These are phyloP conservation scores for Symbiodinium natans DNA, from an alignment of 73 alveolate genomes.

Conservation along the genomic window DNA sequence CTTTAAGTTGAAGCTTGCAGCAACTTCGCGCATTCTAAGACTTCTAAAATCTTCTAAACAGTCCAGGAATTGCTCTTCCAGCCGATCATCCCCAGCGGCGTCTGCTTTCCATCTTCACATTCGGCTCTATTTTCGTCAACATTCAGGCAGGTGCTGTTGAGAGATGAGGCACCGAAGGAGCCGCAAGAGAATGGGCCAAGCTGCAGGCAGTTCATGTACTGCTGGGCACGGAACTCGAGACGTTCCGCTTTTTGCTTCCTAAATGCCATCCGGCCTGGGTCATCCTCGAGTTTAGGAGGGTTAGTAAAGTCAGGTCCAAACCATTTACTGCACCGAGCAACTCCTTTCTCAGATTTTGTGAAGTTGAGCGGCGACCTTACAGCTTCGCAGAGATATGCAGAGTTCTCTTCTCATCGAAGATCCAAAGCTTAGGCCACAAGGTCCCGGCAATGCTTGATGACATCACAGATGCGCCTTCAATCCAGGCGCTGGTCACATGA, in stretches of 20 bases:
- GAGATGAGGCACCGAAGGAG: too few species aligned
- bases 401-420: not conserved
- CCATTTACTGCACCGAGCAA: constrained; percentile 83
- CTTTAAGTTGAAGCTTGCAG: too few species aligned
- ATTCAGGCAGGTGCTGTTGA: constrained; percentile 11
- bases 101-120: constrained; percentile 57
- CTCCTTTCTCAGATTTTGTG: constrained; percentile 72
- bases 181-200: too few species aligned
- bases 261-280: too few species aligned
- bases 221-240: not conserved
- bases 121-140: constrained; percentile 81
- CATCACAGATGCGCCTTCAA: constrained; percentile 42
- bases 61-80: constrained; percentile 27
- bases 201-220: not conserved
- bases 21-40: too few species aligned
- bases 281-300: too few species aligned
- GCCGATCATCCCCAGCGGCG: constrained; percentile 61
- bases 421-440: constrained; percentile 33
- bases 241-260: too few species aligned
- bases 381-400: not conserved
- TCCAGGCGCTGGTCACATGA: not conserved
- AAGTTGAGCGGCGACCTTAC: constrained; percentile 17
- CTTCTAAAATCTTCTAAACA: too few species aligned
- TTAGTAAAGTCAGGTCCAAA: constrained; percentile 50
- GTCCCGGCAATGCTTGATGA: constrained; percentile 55